Evolutionary conservation across 805 yeast species (phyloP), one percentile per base, ranked within the genome.

Genomic region (Starmerella tilneyi): DNA sequence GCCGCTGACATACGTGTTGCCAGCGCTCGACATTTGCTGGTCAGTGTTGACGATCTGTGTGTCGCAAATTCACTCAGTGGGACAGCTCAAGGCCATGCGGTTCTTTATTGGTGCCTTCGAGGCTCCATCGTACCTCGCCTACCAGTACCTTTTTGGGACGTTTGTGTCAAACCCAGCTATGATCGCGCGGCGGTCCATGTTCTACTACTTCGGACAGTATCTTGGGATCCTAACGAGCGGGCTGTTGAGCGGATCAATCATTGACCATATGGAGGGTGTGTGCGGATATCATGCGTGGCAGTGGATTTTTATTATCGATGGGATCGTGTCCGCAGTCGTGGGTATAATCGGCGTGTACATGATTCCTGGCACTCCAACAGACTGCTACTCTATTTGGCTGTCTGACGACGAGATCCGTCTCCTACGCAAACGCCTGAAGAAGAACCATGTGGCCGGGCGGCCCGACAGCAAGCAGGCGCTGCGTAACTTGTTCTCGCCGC

Each of bases 261-360:
- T 64, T 46, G 54, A 67, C 19, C 53, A 61, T 31, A 57, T 80
- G 52, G 62, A 68, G 43, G 83, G 80, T 24, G 63, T 58, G 9
- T 56, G 59, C 37, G 84, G 84, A 0, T 62, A 74, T 11, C 68
- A 69, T 8, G 77, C 83, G 11, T 81, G 85, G 85, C 69, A 78
- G 65, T 81, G 85, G 85, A 74, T 77, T 58, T 80, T 77, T 56
- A 74, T 81, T 38, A 69, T 81, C 49, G 84, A 79, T 58, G 79
- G 79, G 11, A 55, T 74, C 39, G 70, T 81, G 40, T 74, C 81
- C 5, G 55, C 79, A 22, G 75, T 69, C 2, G 72, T 80, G 29
- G 81, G 79, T 5, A 9, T 79, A 7, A 48, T 74, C 41, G 82
- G 81, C 0, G 66, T 70, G 47, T 74, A 72, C 56, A 52, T 68